Evolutionary conservation across 176 grass and related monocot genomes (phyloP), one percentile per base, ranked within the genome.

Genomic region (Phyllostachys edulis): DNA sequence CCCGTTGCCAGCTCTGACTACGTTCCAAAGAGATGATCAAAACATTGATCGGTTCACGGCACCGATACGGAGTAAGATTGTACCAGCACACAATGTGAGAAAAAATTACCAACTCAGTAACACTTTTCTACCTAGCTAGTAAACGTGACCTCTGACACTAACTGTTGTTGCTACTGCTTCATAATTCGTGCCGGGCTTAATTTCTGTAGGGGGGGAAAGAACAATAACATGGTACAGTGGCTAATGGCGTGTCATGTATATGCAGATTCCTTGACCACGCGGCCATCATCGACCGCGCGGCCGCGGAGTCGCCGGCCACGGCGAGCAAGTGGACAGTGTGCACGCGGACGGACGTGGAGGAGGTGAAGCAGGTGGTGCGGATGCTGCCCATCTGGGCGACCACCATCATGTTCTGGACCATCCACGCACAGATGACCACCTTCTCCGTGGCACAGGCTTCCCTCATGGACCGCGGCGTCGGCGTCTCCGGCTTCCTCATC

Each of bases 381-480:
- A 94, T 94, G 92, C 89, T 94, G 0, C 92, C 92, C 4, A 94
- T 86, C 32, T 94, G 89, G 92, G 92, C 80, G 9, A 94, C 92
- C 15, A 94, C 92, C 29, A 91, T 94, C 81, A 82, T 96, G 80
- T 99, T 99, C 86, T 99, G 96, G 93, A 96, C 93, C 0, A 80
- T 99, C 80, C 91, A 96, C 78, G 96, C 96, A 7, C 96, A 99
- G 88, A 95, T 99, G 93, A 95, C 91, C 44, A 99, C 93, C 44
- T 99, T 99, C 86, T 83, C 93, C 20, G 96, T 99, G 10, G 91
- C 91, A 5, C 96, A 99, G 69, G 96, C 96, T 0, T 55, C 82
- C 64, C 55, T 74, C 32, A 96, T 99, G 96, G 75, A 99, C 86
- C 91, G 96, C 16, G 70, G 54, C 86, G 7, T 99, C 71, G 96